phyloP scores from a whole-genome alignment of 2,329 filamentous ascomycete species.

The Colletotrichum gigasporum region DNA sequence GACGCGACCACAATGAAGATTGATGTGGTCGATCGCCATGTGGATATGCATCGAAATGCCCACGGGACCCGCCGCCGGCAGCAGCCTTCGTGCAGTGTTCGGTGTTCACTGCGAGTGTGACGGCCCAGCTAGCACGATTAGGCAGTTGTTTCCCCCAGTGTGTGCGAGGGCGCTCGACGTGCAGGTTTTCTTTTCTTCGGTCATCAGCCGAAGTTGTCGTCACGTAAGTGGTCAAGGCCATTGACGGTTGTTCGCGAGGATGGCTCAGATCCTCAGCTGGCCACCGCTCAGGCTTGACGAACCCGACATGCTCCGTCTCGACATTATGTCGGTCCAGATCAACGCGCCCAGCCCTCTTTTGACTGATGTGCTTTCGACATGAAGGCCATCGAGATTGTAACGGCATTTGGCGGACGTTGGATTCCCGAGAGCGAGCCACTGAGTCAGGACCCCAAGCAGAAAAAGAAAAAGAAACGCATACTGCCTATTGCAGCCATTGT shows the following conservation, averaged over 20 bases:
- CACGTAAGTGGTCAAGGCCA: neutral
- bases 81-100: too few species aligned
- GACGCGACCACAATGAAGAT: neutral
- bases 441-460: neutral
- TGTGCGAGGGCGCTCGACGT: too few species aligned
- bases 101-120: too few species aligned
- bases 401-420: neutral
- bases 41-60: neutral
- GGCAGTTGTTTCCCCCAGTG: too few species aligned
- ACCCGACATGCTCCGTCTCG: too few species aligned
- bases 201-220: neutral
- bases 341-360: too few species aligned
- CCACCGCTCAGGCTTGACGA: neutral
- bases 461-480: neutral
- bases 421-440: neutral
- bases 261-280: neutral
- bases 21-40: conserved; percentile 9
- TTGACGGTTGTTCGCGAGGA: neutral
- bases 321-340: neutral
- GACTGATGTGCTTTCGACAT: too few species aligned
- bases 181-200: too few species aligned
- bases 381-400: too few species aligned
- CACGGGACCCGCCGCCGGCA: neutral
- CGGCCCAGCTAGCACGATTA: too few species aligned
- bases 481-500: neutral